Evolutionary conservation across 2,329 filamentous ascomycete species (phyloP).

Genomic region (Madurella fahalii): DNA sequence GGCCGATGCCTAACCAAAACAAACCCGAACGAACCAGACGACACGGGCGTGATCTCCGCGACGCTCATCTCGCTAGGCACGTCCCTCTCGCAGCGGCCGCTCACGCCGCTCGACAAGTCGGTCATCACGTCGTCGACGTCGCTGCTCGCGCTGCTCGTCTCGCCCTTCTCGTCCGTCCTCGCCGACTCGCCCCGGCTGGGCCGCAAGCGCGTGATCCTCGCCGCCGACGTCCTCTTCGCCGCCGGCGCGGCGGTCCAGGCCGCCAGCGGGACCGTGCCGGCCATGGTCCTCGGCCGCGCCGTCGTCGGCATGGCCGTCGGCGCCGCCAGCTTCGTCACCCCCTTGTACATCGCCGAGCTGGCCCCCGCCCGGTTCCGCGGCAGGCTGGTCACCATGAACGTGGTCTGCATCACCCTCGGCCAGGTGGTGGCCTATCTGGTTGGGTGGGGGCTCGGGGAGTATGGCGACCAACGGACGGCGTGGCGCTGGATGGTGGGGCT

Average conservation of each 20-base stretch:
- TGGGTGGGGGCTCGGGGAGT: slow-evolving; percentile 69
- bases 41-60: slow-evolving; percentile 65
- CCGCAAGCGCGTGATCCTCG: slow-evolving; percentile 58
- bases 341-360: slow-evolving; percentile 84
- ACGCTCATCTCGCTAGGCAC: slow-evolving; percentile 61
- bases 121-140: slow-evolving; percentile 67
- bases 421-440: slow-evolving; percentile 85
- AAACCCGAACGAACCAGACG: slow-evolving; percentile 40
- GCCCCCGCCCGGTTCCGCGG: slow-evolving; percentile 74
- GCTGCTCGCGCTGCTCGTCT: slow-evolving; percentile 60
- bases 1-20: neutral
- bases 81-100: slow-evolving; percentile 52
- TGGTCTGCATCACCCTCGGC: slow-evolving; percentile 79
- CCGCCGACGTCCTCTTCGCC: slow-evolving; percentile 64
- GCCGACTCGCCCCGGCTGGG: slow-evolving; percentile 52
- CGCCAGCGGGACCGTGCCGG: slow-evolving; percentile 49
- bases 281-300: slow-evolving; percentile 64
- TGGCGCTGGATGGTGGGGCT: slow-evolving; percentile 94
- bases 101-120: slow-evolving; percentile 64
- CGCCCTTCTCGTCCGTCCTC: slow-evolving; percentile 60
- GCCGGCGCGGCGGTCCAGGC: slow-evolving; percentile 65
- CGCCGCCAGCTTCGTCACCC: slow-evolving; percentile 75
- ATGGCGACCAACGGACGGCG: slow-evolving; percentile 49
- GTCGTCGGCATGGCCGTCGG: slow-evolving; percentile 71
- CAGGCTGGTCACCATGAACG: slow-evolving; percentile 74